phyloP scores from a whole-genome alignment of 2,329 filamentous ascomycete genomes.

The Hortaea werneckii region DNA sequence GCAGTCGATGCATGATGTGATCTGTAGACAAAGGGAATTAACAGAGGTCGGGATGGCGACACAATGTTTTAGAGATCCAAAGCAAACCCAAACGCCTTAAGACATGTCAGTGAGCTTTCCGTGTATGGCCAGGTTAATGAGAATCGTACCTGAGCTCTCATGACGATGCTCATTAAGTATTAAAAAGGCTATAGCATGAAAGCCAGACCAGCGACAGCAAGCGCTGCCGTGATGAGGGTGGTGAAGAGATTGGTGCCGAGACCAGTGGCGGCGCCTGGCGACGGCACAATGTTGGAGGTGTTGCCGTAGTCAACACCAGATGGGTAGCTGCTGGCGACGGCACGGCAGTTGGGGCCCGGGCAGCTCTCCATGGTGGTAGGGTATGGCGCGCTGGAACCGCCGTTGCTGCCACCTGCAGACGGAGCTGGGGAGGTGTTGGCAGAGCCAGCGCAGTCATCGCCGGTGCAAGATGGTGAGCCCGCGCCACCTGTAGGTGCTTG shows the following conservation, averaged over 20 bases:
- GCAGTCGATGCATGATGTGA: neutral
- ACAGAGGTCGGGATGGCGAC: neutral
- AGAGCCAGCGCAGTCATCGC: constrained; percentile 5
- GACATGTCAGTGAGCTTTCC: constrained; percentile 1
- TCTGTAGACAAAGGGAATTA: constrained; percentile 1
- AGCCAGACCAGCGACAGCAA: constrained; percentile 3
- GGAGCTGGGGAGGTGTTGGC: constrained; percentile 4
- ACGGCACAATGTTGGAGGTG: constrained; percentile 7
- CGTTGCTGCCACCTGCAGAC: neutral
- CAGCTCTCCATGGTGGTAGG: constrained; percentile 5
- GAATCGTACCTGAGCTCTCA: neutral
- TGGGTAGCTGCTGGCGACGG: constrained; percentile 13
- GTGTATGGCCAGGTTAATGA: neutral
- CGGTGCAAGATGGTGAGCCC: constrained; percentile 5
- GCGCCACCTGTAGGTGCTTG: neutral
- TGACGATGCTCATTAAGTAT: constrained; percentile 1
- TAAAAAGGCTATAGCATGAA: constrained; percentile 5
- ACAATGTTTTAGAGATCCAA: neutral
- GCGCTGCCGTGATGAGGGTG: constrained; percentile 2
- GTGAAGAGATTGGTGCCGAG: constrained; percentile 2
- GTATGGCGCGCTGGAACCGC: constrained; percentile 7
- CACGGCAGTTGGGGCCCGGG: constrained; percentile 1
- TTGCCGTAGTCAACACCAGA: constrained; percentile 5
- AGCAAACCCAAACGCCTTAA: constrained; percentile 1
- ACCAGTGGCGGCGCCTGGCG: constrained; percentile 1